Conservation (phyloP, 371 early-diverging fungal species). For the Rhizopus arrhizus region DNA sequence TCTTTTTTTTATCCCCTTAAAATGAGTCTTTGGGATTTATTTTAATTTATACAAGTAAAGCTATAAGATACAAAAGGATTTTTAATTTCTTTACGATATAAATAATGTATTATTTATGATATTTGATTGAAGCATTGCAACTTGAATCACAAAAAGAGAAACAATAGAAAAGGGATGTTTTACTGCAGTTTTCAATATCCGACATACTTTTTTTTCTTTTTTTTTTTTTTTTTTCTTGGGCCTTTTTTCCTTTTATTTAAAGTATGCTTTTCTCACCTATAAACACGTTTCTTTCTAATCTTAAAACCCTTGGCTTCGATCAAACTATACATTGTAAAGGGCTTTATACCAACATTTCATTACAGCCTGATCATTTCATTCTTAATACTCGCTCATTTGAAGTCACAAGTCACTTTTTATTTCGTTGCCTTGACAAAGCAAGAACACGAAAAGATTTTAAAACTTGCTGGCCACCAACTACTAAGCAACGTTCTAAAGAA, state of each 20-base stretch:
- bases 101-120: too few species aligned
- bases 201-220: background rate
- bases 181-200: too few species aligned
- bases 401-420: conserved; percentile 40
- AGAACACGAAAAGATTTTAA: conserved; percentile 19
- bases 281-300: background rate
- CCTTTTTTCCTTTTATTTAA: background rate
- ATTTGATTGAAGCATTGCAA: too few species aligned
- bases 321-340: background rate
- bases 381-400: conserved; percentile 34
- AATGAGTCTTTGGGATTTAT: too few species aligned
- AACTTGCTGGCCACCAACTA: conserved; percentile 47
- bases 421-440: conserved; percentile 28
- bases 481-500: conserved; percentile 33
- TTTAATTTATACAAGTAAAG: too few species aligned
- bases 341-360: background rate
- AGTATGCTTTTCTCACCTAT: background rate
- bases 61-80: too few species aligned
- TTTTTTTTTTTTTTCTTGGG: background rate
- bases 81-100: too few species aligned
- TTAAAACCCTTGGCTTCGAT: conserved; percentile 3
- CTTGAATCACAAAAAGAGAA: too few species aligned
- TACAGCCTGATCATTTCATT: background rate
- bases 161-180: too few species aligned
- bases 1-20: too few species aligned